Base-by-base conservation (phyloP, 1,284 basidiomycete genomes). In the Leccinum insolens region DNA sequence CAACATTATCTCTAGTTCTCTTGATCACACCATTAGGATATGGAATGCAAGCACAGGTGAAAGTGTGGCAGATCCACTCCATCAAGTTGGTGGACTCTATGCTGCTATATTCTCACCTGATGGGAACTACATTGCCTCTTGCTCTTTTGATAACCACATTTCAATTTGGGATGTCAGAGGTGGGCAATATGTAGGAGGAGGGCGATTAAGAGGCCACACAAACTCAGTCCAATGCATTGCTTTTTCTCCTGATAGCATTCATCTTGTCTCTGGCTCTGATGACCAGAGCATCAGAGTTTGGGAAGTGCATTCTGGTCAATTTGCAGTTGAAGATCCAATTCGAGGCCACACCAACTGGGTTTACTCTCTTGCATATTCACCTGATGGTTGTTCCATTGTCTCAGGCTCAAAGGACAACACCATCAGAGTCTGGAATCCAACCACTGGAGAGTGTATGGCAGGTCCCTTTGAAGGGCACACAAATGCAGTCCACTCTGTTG, bases 331-430 rank as follows among this genome's bases (percentile, higher is more conserved):
- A 68, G 70, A 22, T 31, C 41, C 63, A 60, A 22, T 72, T 8
- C 3, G 4, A 3, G 73, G 67, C 0, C 71, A 72, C 14, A 67
- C 58, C 0, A 3, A 17, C 3, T 59, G 44, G 46, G 9, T 75
- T 25, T 44, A 25, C 0, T 65, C 64, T 61, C 28, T 73, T 65
- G 65, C 66, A 1, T 72, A 70, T 31, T 76, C 73, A n/a, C 64
- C 71, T 63, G 20, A 72, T 75, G 58, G 69, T 0, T 62, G 3
- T 1, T 4, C 17, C 5, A 60, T 75, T 66, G 34, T 64, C 62
- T 76, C 72, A 65, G 71, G 72, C 15, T 73, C 72, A 14, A 2
- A 22, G 4, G 74, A 73, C 49, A 69, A 59, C 11, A 75, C 74
- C 5, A 61, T 61, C 20, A 25, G n/a, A 41, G 7, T 62, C 17